Percentiles rank a stretch among this genome's conserved stretches.
phyloP scores from a whole-genome alignment of 352 stramenopile species.

The Elongisporangium prolatum region DNA sequence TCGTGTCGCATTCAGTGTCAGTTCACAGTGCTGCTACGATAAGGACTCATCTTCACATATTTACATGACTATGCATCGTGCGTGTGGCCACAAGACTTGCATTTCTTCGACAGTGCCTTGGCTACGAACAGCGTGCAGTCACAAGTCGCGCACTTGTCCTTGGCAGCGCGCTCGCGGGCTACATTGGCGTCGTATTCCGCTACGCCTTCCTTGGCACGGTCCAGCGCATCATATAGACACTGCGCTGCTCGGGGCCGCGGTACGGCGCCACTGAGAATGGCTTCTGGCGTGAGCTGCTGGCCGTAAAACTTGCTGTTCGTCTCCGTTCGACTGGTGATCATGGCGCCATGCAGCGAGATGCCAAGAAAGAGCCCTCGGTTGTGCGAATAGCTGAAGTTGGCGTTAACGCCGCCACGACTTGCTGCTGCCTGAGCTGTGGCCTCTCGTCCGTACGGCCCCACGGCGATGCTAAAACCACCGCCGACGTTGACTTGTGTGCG shows the following conservation, averaged over 20 bases:
- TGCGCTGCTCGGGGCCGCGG: constrained; percentile 55
- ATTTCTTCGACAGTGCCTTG: constrained; percentile 76
- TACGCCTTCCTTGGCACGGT: constrained; percentile 59
- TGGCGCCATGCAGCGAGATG: constrained; percentile 90
- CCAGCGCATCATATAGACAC: constrained; percentile 76
- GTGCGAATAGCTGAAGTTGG: constrained; percentile 88
- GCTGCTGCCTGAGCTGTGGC: constrained; percentile 71
- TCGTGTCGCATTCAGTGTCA: not conserved
- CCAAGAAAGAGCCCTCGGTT: constrained; percentile 92
- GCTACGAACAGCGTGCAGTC: constrained; percentile 47
- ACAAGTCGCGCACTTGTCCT: constrained; percentile 42
- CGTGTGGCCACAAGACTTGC: constrained; percentile 61
- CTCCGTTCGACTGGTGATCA: constrained; percentile 87
- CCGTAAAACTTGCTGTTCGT: constrained; percentile 96
- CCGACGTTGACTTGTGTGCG: constrained; percentile 72
- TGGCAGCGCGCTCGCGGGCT: constrained; percentile 11
- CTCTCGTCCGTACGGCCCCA: constrained; percentile 71
- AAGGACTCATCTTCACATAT: not conserved
- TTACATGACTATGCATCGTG: constrained; percentile 32
- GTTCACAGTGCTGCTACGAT: no score
- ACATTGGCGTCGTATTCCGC: constrained; percentile 47
- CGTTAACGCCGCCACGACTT: constrained; percentile 37
- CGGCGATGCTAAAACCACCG: constrained; percentile 68
- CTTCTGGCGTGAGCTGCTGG: constrained; percentile 65
- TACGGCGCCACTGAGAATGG: constrained; percentile 65